These are phyloP conservation scores for Aspergillus texensis DNA, from an alignment of 2,329 filamentous ascomycete species.

Conservation along the genomic window DNA sequence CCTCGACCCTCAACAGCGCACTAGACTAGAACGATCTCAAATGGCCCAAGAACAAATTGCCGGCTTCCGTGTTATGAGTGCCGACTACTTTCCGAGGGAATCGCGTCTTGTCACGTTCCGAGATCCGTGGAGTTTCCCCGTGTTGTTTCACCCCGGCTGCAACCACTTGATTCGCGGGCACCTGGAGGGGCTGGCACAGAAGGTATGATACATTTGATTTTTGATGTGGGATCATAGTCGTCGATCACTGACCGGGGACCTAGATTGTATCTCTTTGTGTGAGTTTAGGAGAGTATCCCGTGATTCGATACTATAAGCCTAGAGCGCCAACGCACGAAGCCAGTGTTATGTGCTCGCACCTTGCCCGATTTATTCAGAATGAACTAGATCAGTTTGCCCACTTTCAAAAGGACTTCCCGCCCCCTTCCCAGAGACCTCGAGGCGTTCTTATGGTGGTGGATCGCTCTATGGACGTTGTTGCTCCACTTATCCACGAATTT, in stretches of 20 bases:
- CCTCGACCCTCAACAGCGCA: constrained; percentile 69
- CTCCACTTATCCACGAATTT: constrained; percentile 90
- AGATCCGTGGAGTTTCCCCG: constrained; percentile 94
- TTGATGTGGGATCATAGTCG: neutral
- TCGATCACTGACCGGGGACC: constrained; percentile 15
- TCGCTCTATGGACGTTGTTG: constrained; percentile 86
- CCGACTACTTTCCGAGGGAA: constrained; percentile 89
- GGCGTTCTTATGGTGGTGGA: constrained; percentile 86
- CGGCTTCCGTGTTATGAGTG: constrained; percentile 78
- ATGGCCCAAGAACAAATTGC: constrained; percentile 72
- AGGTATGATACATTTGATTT: constrained; percentile 57
- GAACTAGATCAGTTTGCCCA: constrained; percentile 88
- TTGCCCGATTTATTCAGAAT: constrained; percentile 88
- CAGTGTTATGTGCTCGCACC: constrained; percentile 79
- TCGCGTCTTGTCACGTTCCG: constrained; percentile 88
- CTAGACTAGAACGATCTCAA: constrained; percentile 72
- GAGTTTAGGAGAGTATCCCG: constrained; percentile 88
- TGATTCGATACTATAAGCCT: constrained; percentile 87
- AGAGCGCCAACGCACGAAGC: constrained; percentile 79
- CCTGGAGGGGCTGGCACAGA: constrained; percentile 83
- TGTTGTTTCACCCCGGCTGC: constrained; percentile 87
- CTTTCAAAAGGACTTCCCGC: constrained; percentile 81
- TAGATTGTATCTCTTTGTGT: constrained; percentile 87
- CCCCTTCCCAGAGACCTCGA: constrained; percentile 70
- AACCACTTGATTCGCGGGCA: constrained; percentile 81